Percentiles rank a stretch among this genome's conserved stretches.
phyloP scores from a whole-genome alignment of 306 rosid species.

The Corylus americana region DNA sequence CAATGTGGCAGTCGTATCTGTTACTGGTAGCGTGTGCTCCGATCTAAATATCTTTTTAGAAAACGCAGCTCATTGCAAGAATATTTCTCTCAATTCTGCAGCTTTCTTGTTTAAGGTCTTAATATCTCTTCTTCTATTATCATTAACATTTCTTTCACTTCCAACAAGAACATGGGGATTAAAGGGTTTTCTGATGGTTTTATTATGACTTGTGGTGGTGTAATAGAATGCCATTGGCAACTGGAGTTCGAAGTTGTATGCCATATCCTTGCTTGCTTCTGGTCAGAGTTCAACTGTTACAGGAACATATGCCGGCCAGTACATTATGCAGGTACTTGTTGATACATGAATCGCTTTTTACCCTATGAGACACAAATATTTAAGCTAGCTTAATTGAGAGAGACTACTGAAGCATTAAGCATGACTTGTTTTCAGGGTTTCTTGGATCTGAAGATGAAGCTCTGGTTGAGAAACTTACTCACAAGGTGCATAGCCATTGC shows the following conservation, averaged over 20 bases:
- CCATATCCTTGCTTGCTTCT: slow-evolving; percentile 26
- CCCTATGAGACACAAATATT: no score
- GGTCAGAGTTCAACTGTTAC: slow-evolving; percentile 26
- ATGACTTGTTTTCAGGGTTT: slow-evolving; percentile 10
- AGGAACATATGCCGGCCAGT: slow-evolving; percentile 26
- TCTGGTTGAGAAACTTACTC: slow-evolving; percentile 19
- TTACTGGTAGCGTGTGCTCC: slow-evolving; percentile 13
- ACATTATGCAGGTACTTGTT: not conserved
- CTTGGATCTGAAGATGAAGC: slow-evolving; percentile 15
- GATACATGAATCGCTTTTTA: not conserved
- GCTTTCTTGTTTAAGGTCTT: slow-evolving; percentile 17
- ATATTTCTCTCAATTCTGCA: slow-evolving; percentile 17
- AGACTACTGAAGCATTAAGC: not conserved
- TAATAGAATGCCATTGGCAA: slow-evolving; percentile 13
- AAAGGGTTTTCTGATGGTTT: not conserved
- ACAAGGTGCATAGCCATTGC: slow-evolving; percentile 12
- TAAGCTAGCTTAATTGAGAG: not conserved
- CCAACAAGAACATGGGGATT: not conserved
- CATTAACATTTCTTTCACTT: not conserved
- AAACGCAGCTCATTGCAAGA: not conserved
- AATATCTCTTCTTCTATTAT: not conserved
- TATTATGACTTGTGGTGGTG: not conserved
- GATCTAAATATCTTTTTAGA: not conserved
- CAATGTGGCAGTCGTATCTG: slow-evolving; percentile 16
- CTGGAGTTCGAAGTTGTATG: slow-evolving; percentile 19